Evolutionary conservation across 2,329 filamentous ascomycete genomes (phyloP).

Genomic region (Hypoxylon sp.): DNA sequence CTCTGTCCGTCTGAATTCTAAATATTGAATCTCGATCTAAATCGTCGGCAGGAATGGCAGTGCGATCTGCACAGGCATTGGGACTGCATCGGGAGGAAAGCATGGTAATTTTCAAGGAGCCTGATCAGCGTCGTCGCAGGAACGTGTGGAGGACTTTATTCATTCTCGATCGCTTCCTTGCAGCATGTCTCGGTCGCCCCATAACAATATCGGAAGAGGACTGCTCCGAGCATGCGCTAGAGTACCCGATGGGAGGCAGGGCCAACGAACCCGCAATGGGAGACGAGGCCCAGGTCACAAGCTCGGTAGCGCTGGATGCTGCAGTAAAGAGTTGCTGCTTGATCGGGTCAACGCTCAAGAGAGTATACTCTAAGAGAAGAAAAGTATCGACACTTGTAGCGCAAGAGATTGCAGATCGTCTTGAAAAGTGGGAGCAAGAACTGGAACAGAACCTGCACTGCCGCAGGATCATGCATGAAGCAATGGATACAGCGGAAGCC

Average conservation of each 20-base stretch:
- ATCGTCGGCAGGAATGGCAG: conserved; percentile 66
- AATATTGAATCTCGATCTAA: conserved; percentile 21
- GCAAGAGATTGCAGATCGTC: conserved; percentile 67
- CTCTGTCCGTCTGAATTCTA: not conserved
- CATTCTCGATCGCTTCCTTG: conserved; percentile 72
- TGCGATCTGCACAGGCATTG: conserved; percentile 71
- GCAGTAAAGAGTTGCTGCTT: conserved; percentile 69
- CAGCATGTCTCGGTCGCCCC: conserved; percentile 72
- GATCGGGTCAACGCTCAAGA: conserved; percentile 69
- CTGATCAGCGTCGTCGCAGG: conserved; percentile 62
- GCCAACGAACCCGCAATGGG: conserved; percentile 26
- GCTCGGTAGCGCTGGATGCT: conserved; percentile 61
- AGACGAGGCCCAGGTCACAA: conserved; percentile 43
- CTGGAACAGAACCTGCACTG: conserved; percentile 64
- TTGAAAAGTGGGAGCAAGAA: conserved; percentile 64
- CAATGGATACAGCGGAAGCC: conserved; percentile 60
- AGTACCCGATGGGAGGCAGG: conserved; percentile 31
- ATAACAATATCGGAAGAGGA: conserved; percentile 72
- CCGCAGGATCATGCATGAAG: conserved; percentile 59
- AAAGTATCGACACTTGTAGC: conserved; percentile 70
- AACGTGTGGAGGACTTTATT: conserved; percentile 75
- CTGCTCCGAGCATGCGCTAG: conserved; percentile 65
- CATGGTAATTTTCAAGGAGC: conserved; percentile 63
- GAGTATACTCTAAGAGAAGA: conserved; percentile 70
- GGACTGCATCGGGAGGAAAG: conserved; percentile 73